A percentile compares a stretch with the other conserved stretches of the same genome.
Conservation (phyloP, 2,329 filamentous ascomycete species). For the Alternaria arborescens region DNA sequence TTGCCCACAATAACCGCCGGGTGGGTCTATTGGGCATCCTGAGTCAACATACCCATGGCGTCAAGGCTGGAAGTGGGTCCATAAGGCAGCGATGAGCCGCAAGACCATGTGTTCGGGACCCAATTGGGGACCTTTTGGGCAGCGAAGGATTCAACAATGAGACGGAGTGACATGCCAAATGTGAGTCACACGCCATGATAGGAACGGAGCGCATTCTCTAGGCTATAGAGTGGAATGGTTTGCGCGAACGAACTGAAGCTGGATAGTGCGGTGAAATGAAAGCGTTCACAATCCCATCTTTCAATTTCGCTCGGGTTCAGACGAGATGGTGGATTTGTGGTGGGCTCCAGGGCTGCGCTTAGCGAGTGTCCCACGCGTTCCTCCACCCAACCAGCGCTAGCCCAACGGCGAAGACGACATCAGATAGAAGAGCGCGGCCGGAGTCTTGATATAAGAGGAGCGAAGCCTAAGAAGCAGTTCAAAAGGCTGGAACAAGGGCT, state of each 20-base stretch:
- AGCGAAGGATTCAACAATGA: slow-evolving; percentile 27
- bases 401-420: slow-evolving; percentile 18
- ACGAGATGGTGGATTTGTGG: slow-evolving; percentile 6
- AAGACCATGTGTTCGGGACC: slow-evolving; percentile 29
- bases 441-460: neutral
- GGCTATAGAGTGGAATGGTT: slow-evolving; percentile 18
- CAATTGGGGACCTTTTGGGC: slow-evolving; percentile 36
- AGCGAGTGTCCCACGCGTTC: slow-evolving; percentile 33
- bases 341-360: slow-evolving; percentile 25
- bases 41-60: slow-evolving; percentile 23
- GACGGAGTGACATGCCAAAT: slow-evolving; percentile 14
- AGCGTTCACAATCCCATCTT: neutral
- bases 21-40: slow-evolving; percentile 36
- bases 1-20: slow-evolving; percentile 33
- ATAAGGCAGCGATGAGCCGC: slow-evolving; percentile 41
- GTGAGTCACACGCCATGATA: slow-evolving; percentile 33
- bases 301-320: slow-evolving; percentile 6
- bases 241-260: slow-evolving; percentile 15
- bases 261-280: slow-evolving; percentile 14
- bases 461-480: neutral
- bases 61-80: slow-evolving; percentile 34
- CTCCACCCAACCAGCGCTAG: slow-evolving; percentile 25
- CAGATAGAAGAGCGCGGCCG: neutral
- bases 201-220: slow-evolving; percentile 12
- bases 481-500: neutral